These are phyloP conservation scores for Cercospora janseana DNA, from an alignment of 2,329 filamentous ascomycete species.

Conservation along the genomic window DNA sequence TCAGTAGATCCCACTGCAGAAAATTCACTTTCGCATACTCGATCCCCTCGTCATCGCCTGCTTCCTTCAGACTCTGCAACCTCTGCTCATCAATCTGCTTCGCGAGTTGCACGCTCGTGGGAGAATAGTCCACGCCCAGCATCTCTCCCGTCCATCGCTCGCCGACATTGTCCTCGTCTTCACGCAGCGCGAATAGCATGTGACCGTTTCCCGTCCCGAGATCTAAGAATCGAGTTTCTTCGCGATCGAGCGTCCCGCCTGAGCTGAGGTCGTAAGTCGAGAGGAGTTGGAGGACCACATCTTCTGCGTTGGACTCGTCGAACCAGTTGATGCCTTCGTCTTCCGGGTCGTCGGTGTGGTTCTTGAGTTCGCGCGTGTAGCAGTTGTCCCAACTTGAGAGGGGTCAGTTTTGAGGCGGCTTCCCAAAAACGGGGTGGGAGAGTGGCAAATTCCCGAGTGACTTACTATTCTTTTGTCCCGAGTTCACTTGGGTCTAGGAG, in stretches of 20 bases:
- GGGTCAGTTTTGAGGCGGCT: conserved; percentile 10
- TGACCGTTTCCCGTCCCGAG: conserved; percentile 93
- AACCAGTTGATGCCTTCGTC: conserved; percentile 96
- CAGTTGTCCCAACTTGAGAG: conserved; percentile 55
- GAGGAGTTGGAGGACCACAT: conserved; percentile 69
- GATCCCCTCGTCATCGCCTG: conserved; percentile 15
- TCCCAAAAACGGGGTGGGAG: neutral
- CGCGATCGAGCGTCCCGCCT: conserved; percentile 44
- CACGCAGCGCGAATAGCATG: conserved; percentile 76
- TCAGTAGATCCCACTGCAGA: conserved; percentile 53
- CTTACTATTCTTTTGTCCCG: conserved; percentile 88
- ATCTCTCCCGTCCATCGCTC: conserved; percentile 64
- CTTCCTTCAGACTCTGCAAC: conserved; percentile 7
- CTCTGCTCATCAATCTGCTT: conserved; percentile 52
- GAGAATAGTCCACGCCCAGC: conserved; percentile 86
- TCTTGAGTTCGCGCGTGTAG: conserved; percentile 68
- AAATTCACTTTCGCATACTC: conserved; percentile 45
- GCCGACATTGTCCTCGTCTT: conserved; percentile 48
- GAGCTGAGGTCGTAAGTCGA: conserved; percentile 51
- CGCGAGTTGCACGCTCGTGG: conserved; percentile 71
- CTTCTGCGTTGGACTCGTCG: conserved; percentile 83
- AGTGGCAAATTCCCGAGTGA: too few relatives aligned
- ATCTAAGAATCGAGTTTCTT: conserved; percentile 67
- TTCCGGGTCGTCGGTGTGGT: conserved; percentile 67
- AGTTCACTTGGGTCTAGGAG: conserved; percentile 71